Conservation (phyloP, 2,329 filamentous ascomycete species). For the Fusarium chlamydosporum region DNA sequence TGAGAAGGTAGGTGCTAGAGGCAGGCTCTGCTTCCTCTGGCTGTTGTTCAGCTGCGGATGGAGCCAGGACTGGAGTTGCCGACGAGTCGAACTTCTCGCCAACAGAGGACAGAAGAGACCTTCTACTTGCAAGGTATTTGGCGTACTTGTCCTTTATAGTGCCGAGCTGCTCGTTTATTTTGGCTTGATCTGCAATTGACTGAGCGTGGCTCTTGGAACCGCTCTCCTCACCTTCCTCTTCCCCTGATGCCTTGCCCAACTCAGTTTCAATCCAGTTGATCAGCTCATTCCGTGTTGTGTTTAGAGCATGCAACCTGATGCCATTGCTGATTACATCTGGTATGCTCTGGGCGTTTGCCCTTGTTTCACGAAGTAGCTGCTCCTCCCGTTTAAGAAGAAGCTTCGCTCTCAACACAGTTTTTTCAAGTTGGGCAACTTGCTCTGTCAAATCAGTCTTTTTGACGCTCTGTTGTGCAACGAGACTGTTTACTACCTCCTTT, state of each 20-base stretch:
- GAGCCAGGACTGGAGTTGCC: slow-evolving; percentile 44
- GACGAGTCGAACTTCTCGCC: slow-evolving; percentile 53
- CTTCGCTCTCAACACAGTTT: slow-evolving; percentile 70
- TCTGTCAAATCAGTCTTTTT: slow-evolving; percentile 61
- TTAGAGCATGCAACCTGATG: slow-evolving; percentile 67
- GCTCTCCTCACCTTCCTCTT: slow-evolving; percentile 51
- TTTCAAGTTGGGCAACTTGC: slow-evolving; percentile 68
- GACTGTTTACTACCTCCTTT: slow-evolving; percentile 64
- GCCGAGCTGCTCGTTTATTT: slow-evolving; percentile 59
- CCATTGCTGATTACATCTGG: slow-evolving; percentile 56
- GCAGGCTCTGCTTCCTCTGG: slow-evolving; percentile 34
- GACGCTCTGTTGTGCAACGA: slow-evolving; percentile 60
- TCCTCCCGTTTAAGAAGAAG: slow-evolving; percentile 70
- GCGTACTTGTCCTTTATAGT: slow-evolving; percentile 68
- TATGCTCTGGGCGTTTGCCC: slow-evolving; percentile 55
- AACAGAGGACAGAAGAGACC: slow-evolving; percentile 61
- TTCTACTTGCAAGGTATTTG: slow-evolving; percentile 66
- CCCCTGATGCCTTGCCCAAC: slow-evolving; percentile 65
- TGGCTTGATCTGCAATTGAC: slow-evolving; percentile 44
- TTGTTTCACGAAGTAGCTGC: slow-evolving; percentile 65
- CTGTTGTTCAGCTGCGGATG: slow-evolving; percentile 21
- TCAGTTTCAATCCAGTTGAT: slow-evolving; percentile 77
- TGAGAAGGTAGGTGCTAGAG: slow-evolving; percentile 61
- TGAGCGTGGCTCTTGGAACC: slow-evolving; percentile 44
- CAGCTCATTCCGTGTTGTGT: slow-evolving; percentile 69